These are phyloP conservation scores for Hapsidospora chrysogenum DNA, from an alignment of 495 filamentous ascomycete species.

Conservation along the genomic window DNA sequence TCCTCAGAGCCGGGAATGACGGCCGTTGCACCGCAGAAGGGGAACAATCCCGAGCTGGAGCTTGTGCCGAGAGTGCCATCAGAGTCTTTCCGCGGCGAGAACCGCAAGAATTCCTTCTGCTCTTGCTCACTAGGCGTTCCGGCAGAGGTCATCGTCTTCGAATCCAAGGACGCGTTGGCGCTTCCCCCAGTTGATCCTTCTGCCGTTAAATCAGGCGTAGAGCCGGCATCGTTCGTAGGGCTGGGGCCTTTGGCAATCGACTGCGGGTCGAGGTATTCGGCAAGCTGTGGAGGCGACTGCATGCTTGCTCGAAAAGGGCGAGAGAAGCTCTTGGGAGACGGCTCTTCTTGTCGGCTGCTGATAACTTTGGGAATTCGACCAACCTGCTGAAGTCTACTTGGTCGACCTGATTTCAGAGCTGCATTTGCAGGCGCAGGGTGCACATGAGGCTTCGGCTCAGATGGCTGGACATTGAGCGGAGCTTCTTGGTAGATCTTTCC, in stretches of 20 bases:
- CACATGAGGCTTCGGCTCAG: neutral
- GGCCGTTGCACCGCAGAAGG: conserved; percentile 38
- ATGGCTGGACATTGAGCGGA: neutral
- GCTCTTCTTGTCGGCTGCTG: conserved; percentile 52
- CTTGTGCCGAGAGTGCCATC: conserved; percentile 41
- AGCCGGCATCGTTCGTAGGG: conserved; percentile 15
- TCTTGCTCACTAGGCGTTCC: neutral
- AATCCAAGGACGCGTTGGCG: conserved; percentile 6
- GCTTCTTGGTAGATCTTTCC: neutral
- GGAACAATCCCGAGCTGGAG: conserved; percentile 9
- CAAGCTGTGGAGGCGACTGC: conserved; percentile 8
- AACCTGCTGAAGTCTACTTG: conserved; percentile 52
- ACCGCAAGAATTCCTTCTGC: conserved; percentile 45
- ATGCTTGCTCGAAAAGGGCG: conserved; percentile 30
- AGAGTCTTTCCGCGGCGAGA: conserved; percentile 56
- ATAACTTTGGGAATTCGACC: conserved; percentile 84
- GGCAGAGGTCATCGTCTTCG: too few relatives aligned
- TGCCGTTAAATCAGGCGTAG: conserved; percentile 17
- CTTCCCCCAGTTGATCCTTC: conserved; percentile 8
- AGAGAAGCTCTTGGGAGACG: conserved; percentile 70
- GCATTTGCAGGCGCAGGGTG: conserved; percentile 3
- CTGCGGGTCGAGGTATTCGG: conserved; percentile 11
- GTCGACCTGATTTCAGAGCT: conserved; percentile 10
- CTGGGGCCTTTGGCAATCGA: conserved; percentile 31
- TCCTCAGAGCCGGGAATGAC: conserved; percentile 39